A percentile compares a stretch with the other conserved stretches of the same genome.
Evolutionary conservation across 306 rosid genomes (phyloP).

Genomic region (Sesbania bispinosa): DNA sequence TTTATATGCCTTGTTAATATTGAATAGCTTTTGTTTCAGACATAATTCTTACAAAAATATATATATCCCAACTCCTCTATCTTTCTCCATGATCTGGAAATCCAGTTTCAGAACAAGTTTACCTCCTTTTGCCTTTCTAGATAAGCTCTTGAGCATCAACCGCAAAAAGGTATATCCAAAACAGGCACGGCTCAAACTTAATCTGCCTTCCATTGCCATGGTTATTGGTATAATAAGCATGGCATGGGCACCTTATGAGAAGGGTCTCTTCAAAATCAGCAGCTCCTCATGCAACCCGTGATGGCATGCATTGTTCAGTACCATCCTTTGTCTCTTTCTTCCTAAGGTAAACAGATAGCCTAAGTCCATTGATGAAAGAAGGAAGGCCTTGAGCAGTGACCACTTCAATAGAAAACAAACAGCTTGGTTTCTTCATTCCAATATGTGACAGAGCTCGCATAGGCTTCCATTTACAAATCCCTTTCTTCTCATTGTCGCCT

Average conservation of each 20-base stretch:
- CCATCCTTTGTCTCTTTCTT: slow-evolving; percentile 97
- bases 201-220: slow-evolving; percentile 47
- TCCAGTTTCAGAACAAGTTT: slow-evolving; percentile 83
- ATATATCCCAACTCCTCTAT: slow-evolving; percentile 78
- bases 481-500: slow-evolving; percentile 49
- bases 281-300: slow-evolving; percentile 82
- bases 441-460: slow-evolving; percentile 82
- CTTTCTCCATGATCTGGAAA: slow-evolving; percentile 96
- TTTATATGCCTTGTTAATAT: too few species aligned
- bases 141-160: slow-evolving; percentile 88
- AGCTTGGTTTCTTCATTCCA: slow-evolving; percentile 79
- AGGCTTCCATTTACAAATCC: slow-evolving; percentile 97
- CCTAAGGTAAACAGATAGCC: slow-evolving; percentile 73
- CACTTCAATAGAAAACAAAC: slow-evolving; percentile 82
- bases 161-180: slow-evolving; percentile 71
- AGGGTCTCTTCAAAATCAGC: slow-evolving; percentile 98
- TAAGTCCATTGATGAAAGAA: slow-evolving; percentile 86
- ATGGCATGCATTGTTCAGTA: slow-evolving; percentile 88
- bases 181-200: slow-evolving; percentile 82
- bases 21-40: too few species aligned
- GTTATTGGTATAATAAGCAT: slow-evolving; percentile 59
- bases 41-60: too few species aligned
- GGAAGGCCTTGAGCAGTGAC: slow-evolving; percentile 86
- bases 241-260: slow-evolving; percentile 73
- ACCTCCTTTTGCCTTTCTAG: slow-evolving; percentile 90